Conservation (phyloP, 164 flowering plant genomes). For the Stephania yunnanensis region DNA sequence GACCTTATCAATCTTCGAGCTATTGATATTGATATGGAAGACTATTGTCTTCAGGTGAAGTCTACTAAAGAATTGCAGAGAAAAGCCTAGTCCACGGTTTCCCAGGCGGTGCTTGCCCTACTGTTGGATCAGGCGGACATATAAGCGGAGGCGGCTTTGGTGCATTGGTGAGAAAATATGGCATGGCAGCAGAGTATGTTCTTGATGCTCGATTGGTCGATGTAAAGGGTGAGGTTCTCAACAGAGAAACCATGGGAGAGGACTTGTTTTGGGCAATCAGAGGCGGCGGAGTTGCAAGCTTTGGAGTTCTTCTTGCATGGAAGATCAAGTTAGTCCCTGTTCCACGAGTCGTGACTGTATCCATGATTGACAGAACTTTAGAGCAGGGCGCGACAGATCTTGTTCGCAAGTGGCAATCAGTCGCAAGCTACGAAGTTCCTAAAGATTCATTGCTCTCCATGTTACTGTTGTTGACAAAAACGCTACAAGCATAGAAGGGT, state of each 20-base stretch:
- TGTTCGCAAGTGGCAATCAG: conserved; percentile 4
- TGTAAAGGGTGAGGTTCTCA: neutral
- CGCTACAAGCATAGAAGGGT: neutral
- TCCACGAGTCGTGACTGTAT: conserved; percentile 4
- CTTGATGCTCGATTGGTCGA: neutral
- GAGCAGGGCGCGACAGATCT: conserved; percentile 11
- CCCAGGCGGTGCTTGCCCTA: conserved; percentile 9
- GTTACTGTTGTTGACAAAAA: neutral
- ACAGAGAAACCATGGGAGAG: too few relatives aligned
- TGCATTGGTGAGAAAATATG: conserved; percentile 6
- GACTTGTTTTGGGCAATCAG: too few relatives aligned
- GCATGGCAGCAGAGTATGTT: conserved; percentile 3
- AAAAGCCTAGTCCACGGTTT: conserved; percentile 6
- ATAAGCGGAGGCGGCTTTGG: conserved; percentile 10
- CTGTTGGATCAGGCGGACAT: conserved; percentile 8
- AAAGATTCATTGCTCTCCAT: neutral
- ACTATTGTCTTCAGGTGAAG: neutral
- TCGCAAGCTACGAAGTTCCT: neutral
- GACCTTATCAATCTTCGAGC: neutral
- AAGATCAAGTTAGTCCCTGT: conserved; percentile 9
- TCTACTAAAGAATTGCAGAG: conserved; percentile 5
- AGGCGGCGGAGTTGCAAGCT: too few relatives aligned
- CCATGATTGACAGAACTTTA: conserved; percentile 1
- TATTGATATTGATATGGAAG: neutral
- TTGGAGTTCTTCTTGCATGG: conserved; percentile 8